Evolutionary conservation across 2,329 filamentous ascomycete genomes (phyloP).

Genomic region (Aspergillus proliferans): DNA sequence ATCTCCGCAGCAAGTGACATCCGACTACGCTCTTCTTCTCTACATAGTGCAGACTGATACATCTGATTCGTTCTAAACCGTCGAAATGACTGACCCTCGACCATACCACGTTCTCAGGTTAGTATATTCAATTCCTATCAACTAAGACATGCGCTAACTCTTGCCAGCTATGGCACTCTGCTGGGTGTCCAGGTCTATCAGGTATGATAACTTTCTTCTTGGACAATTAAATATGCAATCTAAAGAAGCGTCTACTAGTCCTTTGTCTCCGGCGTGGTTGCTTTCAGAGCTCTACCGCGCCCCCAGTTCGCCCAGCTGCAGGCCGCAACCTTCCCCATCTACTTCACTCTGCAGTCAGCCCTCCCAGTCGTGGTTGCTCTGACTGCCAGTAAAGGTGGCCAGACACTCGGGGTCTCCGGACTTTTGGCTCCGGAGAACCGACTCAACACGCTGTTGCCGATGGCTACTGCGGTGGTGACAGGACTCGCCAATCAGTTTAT

Average conservation of each 20-base stretch:
- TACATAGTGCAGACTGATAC: background rate
- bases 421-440: constrained; percentile 52
- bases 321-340: constrained; percentile 68
- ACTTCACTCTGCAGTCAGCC: constrained; percentile 76
- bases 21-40: constrained; percentile 1
- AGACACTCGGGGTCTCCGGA: constrained; percentile 22
- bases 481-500: constrained; percentile 65
- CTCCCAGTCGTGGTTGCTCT: constrained; percentile 67
- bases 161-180: constrained; percentile 71
- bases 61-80: background rate
- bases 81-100: constrained; percentile 26
- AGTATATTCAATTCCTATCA: background rate
- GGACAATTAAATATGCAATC: background rate
- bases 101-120: constrained; percentile 30
- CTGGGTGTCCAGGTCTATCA: constrained; percentile 85
- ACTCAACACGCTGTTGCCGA: constrained; percentile 57
- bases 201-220: constrained; percentile 37
- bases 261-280: constrained; percentile 67
- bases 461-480: constrained; percentile 63
- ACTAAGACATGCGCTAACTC: background rate
- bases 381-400: constrained; percentile 64
- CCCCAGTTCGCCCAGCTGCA: constrained; percentile 78
- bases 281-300: constrained; percentile 69
- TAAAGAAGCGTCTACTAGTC: constrained; percentile 45
- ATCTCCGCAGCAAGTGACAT: constrained; percentile 1